Evolutionary conservation across 257 asterid species (phyloP), one percentile per base, ranked within the genome.

Genomic region (Gentiana straminea): DNA sequence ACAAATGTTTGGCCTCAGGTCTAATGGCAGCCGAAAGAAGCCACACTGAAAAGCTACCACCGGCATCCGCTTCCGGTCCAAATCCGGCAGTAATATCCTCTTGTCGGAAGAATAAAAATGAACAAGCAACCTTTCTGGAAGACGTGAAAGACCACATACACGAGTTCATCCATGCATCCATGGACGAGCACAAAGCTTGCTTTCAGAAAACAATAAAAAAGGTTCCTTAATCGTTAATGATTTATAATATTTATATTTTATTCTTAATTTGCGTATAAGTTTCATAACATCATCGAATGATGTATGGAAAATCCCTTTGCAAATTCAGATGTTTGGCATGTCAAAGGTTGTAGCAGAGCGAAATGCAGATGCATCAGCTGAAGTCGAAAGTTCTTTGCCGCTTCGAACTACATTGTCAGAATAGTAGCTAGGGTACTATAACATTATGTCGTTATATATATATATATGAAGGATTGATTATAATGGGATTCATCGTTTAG

Each of bases 171-270:
- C 64, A 81, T 64, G 96, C 96, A 55, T 90, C 98, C 3, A 73
- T 84, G 98, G 95, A 90, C 7, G 98, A 86, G 68, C 98, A 90
- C 78, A 90, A 82, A 63, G 80, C 91, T 48, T 90, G 98, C 79
- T 90, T 90, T 73, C 81, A 82, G 70, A 86, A 90, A 80, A 82
- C 92, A 2, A 78, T 86, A 51, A 76, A 78, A 75, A 90, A 86
- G 95, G 94, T 90, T 24, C 24, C 24, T 24, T 24, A 24, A 24
- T 24, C 24, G 24, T 24, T 24, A 24, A 24, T 24, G 24, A 24
- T 24, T 24, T 0, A 24, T 24, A 24, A 24, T 24, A 24, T 24
- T 24, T 24, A 24, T 39, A 34, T 46, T 55, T 39, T 41, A 32
- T 41, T 37, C 3, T 46, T 7, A 44, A n/a, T 35, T 12, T 66